Evolutionary conservation across 495 filamentous ascomycete species (phyloP), one percentile per base, ranked within the genome.

Genomic region (Penicillium simplicissimum): DNA sequence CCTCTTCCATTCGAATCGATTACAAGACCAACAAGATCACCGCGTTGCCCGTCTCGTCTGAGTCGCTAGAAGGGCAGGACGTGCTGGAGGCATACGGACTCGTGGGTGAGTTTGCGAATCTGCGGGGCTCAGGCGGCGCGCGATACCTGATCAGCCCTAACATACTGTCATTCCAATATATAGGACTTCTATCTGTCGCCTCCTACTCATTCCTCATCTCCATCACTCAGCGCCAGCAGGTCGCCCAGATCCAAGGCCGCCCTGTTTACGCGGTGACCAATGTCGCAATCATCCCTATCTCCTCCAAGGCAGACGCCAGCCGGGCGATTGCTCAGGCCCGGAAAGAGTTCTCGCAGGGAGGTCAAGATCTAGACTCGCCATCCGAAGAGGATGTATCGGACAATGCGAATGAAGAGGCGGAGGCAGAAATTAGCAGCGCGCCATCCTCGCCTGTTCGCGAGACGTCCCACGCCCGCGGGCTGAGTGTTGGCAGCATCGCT

Each of bases 221-320:
- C 23, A 92, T 97, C 61, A 91, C 88, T 8, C 79, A 87, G 56
- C 88, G 93, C 38, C 81, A 94, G 63, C 91, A 97, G 71, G 93
- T 98, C 52, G 95, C 95, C 1, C 86, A 91, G 60, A 87, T 97
- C 52, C 85, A 86, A 55, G 91, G 90, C 15, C 86, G 85, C 49
- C 89, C 93, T 4, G 79, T 97, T 55, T 97, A 96, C 71, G 86
- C 90, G 43, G 82, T 96, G 48, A 91, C 87, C 57, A 90, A 93
- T 63, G 88, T 98, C 34, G 88, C 92, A 1, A 79, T 98, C 25
- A 96, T 96, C 19, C 95, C 95, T 1, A 85, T 93, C 17, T 83
- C 88, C 14, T 95, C 88, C 15, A 87, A 87, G 62, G 69, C 68
- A 42, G 92, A 94, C 23, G 94, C 95, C 6, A 79, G 79, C 61